Evolutionary conservation across 2,329 filamentous ascomycete genomes (phyloP).

Genomic region (Pseudogymnoascus sp.): DNA sequence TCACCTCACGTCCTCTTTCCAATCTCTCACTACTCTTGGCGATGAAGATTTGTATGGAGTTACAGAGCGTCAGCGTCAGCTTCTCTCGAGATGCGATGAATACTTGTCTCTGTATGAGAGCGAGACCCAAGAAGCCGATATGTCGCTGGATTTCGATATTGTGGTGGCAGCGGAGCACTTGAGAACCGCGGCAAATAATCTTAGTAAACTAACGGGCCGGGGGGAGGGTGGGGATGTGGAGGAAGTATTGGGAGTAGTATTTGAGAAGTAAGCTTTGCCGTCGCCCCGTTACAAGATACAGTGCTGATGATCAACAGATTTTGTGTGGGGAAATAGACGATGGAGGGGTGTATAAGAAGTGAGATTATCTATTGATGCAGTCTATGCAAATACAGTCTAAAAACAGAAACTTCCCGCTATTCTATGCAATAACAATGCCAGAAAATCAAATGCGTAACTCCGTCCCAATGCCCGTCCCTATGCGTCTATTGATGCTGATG

Average conservation of each 20-base stretch:
- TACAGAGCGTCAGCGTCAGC: slow-evolving; percentile 77
- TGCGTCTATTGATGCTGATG: background rate
- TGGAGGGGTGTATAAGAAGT: background rate
- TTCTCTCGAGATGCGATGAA: slow-evolving; percentile 64
- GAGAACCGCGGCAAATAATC: slow-evolving; percentile 66
- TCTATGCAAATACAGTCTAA: background rate
- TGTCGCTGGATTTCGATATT: slow-evolving; percentile 59
- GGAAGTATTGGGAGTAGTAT: slow-evolving; percentile 91
- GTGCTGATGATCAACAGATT: background rate
- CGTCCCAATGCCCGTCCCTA: background rate
- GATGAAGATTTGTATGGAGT: slow-evolving; percentile 83
- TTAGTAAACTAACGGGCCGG: slow-evolving; percentile 82
- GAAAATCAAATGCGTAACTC: slow-evolving; percentile 2
- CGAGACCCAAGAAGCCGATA: slow-evolving; percentile 38
- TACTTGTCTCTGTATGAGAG: slow-evolving; percentile 67
- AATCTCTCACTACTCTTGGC: slow-evolving; percentile 62
- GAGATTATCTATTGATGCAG: slow-evolving; percentile 11
- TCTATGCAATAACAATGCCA: background rate
- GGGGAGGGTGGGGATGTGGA: slow-evolving; percentile 86
- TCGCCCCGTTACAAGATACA: background rate
- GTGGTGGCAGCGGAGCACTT: slow-evolving; percentile 87
- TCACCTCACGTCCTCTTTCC: slow-evolving; percentile 61
- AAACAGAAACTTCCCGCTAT: background rate
- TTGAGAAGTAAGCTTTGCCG: slow-evolving; percentile 64
- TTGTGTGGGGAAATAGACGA: slow-evolving; percentile 5